Base-by-base conservation (phyloP, 2,329 filamentous ascomycete species). In the Waltergamsia citrina region DNA sequence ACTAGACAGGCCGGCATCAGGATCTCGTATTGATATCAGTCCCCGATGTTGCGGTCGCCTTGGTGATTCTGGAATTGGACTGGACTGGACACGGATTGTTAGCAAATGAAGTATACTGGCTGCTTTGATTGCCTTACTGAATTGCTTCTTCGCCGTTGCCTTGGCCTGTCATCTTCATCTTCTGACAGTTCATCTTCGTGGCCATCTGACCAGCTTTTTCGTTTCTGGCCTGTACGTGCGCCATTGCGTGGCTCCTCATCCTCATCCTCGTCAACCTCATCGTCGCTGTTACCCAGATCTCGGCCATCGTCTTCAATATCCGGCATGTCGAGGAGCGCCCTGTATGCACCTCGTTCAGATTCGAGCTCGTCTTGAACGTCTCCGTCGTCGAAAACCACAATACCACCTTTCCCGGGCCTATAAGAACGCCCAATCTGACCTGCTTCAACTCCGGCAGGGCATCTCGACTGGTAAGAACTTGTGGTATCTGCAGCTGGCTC, bases 301-400 rank as follows among this genome's bases (percentile, higher is more conserved):
- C 81, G 74, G 9, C 75, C 78, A 19, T 80, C 82, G 21, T 92
- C 85, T 25, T 85, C 85, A 31, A 94, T 62, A 30, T 93, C 85
- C 1, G 88, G 90, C 87, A 98, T 96, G 41, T 87, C 81, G 29
- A 85, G 67, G 33, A 96, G 63, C n/a, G 81, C 81, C 43, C 84
- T 74, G 51, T 93, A 96, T 25, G 92, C 88, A 38, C 85, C 78
- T 45, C 77, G 73, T 57, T 96, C 87, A 2, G 63, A 63, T 10
- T 57, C 59, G 22, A 98, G 63, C 22, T 88, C 84, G 44, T 90
- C 83, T 44, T 90, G 83, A 33, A 98, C 88, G 54, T 98, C 92
- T 2, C 90, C 92, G 51, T 96, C 92, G 50, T 96, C 92, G 54
- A 92, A 94, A 3, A 95, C 87, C 40, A 98, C 75, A 27, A 98